These are phyloP conservation scores for Paragyromitra xinjiangensis DNA, from an alignment of 495 filamentous ascomycete species.

Conservation along the genomic window DNA sequence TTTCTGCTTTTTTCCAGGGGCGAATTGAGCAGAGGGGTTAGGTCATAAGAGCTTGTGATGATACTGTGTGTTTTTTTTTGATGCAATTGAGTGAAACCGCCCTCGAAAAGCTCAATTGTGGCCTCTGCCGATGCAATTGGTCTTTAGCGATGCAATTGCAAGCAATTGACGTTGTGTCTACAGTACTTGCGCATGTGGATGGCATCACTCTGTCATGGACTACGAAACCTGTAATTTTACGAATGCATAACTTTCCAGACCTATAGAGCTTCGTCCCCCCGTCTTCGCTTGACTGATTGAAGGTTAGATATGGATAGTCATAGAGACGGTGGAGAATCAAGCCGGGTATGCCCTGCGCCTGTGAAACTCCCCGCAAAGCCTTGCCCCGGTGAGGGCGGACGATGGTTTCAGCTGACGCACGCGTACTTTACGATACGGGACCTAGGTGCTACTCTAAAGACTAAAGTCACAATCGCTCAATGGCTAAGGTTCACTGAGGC, in stretches of 20 bases:
- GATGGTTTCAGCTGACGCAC: conserved; percentile 51
- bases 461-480: conserved; percentile 29
- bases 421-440: conserved; percentile 14
- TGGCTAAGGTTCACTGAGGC: conserved; percentile 33
- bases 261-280: conserved; percentile 30
- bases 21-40: conserved; percentile 30
- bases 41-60: conserved; percentile 28
- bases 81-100: conserved; percentile 41
- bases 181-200: conserved; percentile 10
- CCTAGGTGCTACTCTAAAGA: conserved; percentile 24
- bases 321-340: conserved; percentile 18
- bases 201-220: conserved; percentile 23
- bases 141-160: conserved; percentile 22
- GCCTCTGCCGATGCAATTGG: conserved; percentile 28
- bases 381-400: conserved; percentile 29
- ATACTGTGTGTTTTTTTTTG: conserved; percentile 20
- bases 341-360: conserved; percentile 42
- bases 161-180: conserved; percentile 18
- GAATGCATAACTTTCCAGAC: conserved; percentile 26
- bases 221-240: conserved; percentile 40
- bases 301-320: conserved; percentile 39
- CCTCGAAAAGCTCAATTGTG: conserved; percentile 19
- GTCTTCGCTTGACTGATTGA: conserved; percentile 38
- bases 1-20: conserved; percentile 47
- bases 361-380: conserved; percentile 52